Evolutionary conservation across 1,284 basidiomycete genomes (phyloP).

Genomic region (Malassezia nana): DNA sequence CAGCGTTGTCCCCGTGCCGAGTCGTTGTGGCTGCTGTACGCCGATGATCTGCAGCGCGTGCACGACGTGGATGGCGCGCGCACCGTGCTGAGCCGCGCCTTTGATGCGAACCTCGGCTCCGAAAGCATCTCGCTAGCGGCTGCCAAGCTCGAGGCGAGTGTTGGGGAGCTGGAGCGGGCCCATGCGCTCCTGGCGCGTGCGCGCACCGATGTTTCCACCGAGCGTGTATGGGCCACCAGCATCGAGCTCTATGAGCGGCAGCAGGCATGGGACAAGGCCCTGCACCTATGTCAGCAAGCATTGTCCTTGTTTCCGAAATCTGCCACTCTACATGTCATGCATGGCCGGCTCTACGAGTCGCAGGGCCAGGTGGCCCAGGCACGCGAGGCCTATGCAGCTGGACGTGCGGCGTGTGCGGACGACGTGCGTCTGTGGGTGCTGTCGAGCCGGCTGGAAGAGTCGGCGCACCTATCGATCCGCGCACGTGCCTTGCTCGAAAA

Average conservation of each 20-base stretch:
- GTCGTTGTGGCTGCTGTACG: constrained; percentile 90
- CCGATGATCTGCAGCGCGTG: constrained; percentile 83
- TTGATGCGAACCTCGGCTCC: constrained; percentile 88
- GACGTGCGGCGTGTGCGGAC: constrained; percentile 71
- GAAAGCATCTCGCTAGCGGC: constrained; percentile 96
- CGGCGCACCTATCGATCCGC: constrained; percentile 77
- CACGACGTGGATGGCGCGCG: constrained; percentile 72
- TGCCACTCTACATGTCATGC: constrained; percentile 89
- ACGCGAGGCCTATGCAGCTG: constrained; percentile 53
- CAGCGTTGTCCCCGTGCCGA: constrained; percentile 85
- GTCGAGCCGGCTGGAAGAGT: constrained; percentile 74
- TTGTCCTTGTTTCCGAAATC: constrained; percentile 72
- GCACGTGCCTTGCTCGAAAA: constrained; percentile 86
- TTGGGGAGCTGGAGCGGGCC: constrained; percentile 75
- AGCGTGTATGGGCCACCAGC: constrained; percentile 95
- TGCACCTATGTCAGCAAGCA: constrained; percentile 65
- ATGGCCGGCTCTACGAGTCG: constrained; percentile 68
- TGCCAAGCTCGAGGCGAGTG: constrained; percentile 89
- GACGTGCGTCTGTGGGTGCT: constrained; percentile 78
- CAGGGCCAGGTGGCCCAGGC: constrained; percentile 13
- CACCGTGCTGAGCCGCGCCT: constrained; percentile 74
- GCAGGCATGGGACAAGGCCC: constrained; percentile 62
- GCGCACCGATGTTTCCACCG: constrained; percentile 75
- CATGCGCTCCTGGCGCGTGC: constrained; percentile 76
- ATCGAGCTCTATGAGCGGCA: constrained; percentile 87